Evolutionary conservation across 1,284 basidiomycete species (phyloP).

Genomic region (Cerrena zonata): DNA sequence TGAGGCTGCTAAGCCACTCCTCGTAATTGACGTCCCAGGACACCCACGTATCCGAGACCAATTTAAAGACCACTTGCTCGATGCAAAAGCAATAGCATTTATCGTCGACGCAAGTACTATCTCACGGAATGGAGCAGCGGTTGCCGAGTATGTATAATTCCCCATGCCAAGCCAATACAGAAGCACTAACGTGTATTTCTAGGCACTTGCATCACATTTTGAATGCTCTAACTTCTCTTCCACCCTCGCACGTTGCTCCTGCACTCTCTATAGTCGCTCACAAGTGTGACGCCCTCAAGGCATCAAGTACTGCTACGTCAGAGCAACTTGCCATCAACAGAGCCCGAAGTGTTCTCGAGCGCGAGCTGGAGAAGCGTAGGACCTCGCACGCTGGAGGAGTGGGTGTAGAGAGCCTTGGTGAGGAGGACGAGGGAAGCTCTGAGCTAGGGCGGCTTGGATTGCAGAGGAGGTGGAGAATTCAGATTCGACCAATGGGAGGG

Average conservation of each 20-base stretch:
- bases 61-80: constrained; percentile 55
- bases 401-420: constrained; percentile 63
- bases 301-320: constrained; percentile 36
- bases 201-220: constrained; percentile 71
- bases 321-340: constrained; percentile 58
- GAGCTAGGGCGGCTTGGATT: constrained; percentile 28
- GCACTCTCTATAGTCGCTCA: constrained; percentile 64
- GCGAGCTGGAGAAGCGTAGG: constrained; percentile 72
- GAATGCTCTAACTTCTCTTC: constrained; percentile 62
- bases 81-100: constrained; percentile 63
- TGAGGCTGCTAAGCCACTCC: constrained; percentile 35
- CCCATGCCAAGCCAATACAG: no score
- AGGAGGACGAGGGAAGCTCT: constrained; percentile 20
- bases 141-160: constrained; percentile 59
- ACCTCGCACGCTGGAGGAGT: constrained; percentile 56
- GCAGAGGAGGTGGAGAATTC: constrained; percentile 43
- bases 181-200: no score
- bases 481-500: constrained; percentile 76
- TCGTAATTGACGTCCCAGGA: constrained; percentile 68
- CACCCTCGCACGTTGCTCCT: constrained; percentile 60
- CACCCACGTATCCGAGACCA: constrained; percentile 71
- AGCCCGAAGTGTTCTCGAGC: constrained; percentile 68
- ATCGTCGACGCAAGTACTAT: constrained; percentile 72
- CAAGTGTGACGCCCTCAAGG: constrained; percentile 65
- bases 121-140: constrained; percentile 62